Evolutionary conservation across 148 eudicot species (phyloP).

Genomic region (Rhododendron williamsianum): DNA sequence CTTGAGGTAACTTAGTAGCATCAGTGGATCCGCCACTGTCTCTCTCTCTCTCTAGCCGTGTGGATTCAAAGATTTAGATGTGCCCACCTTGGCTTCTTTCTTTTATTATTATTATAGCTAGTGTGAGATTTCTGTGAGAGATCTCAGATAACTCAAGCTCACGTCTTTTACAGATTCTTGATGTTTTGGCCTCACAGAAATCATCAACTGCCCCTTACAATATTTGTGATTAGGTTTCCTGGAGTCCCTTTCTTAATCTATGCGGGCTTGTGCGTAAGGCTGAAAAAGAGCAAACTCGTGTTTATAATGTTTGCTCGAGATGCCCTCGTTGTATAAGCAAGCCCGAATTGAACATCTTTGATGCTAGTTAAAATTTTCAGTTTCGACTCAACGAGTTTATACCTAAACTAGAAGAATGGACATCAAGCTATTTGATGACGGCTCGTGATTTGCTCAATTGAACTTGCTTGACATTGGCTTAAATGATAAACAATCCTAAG

Average conservation of each 20-base stretch:
- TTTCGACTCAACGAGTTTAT: not conserved
- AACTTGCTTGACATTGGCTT: not conserved
- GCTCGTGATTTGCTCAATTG: not conserved
- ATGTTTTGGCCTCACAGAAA: not conserved
- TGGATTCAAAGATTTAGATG: not conserved
- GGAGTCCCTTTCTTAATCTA: not conserved
- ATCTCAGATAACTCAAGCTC: too few relatives aligned
- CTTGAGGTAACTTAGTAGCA: constrained; percentile 41
- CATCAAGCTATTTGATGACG: not conserved
- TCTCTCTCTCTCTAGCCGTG: not conserved
- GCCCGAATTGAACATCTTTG: too few relatives aligned
- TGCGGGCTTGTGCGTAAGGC: not conserved
- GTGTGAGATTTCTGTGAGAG: too few relatives aligned
- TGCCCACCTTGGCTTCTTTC: not conserved
- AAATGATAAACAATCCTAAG: not conserved
- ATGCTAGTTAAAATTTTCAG: not conserved
- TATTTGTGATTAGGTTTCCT: not conserved
- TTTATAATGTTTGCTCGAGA: too few relatives aligned
- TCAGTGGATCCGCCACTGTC: not conserved
- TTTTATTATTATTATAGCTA: too few relatives aligned
- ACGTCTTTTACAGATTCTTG: not conserved
- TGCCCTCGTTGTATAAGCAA: too few relatives aligned
- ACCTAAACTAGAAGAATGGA: not conserved
- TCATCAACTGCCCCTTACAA: not conserved
- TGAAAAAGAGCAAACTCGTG: not conserved